Percentiles rank a stretch among this genome's conserved stretches.
These are phyloP conservation scores for Trichophyton verrucosum DNA, from an alignment of 2,329 filamentous ascomycete species.

Conservation along the genomic window DNA sequence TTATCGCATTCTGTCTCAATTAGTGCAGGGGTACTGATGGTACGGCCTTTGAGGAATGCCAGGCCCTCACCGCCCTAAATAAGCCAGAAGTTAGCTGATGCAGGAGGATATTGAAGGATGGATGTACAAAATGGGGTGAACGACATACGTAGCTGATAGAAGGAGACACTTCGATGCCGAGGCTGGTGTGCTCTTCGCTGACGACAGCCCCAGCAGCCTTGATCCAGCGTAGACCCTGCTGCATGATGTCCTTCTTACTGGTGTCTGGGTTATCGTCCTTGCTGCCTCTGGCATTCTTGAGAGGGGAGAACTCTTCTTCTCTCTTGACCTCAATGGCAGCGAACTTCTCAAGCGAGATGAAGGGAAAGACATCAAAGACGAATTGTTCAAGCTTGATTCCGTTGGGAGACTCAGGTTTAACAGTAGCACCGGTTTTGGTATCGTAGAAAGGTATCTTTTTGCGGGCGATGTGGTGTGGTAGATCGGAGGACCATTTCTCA, in stretches of 20 bases:
- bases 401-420: slow-evolving; percentile 91
- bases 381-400: slow-evolving; percentile 99
- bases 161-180: slow-evolving; percentile 81
- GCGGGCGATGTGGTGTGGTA: slow-evolving; percentile 89
- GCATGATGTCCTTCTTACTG: slow-evolving; percentile 79
- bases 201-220: slow-evolving; percentile 66
- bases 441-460: slow-evolving; percentile 96
- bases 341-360: slow-evolving; percentile 75
- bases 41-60: slow-evolving; percentile 46
- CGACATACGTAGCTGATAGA: slow-evolving; percentile 85
- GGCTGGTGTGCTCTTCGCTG: slow-evolving; percentile 46
- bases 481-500: slow-evolving; percentile 68
- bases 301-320: slow-evolving; percentile 93
- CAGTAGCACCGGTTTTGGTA: slow-evolving; percentile 58
- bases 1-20: slow-evolving; percentile 46
- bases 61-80: slow-evolving; percentile 50
- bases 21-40: slow-evolving; percentile 51
- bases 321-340: slow-evolving; percentile 91
- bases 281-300: slow-evolving; percentile 81
- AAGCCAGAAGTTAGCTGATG: slow-evolving; percentile 6
- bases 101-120: background rate
- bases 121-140: slow-evolving; percentile 9
- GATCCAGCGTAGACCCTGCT: slow-evolving; percentile 77
- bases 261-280: slow-evolving; percentile 92
- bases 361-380: slow-evolving; percentile 95